Evolutionary conservation across 139 green algal species (phyloP).

Genomic region (Pleodorina starrii): DNA sequence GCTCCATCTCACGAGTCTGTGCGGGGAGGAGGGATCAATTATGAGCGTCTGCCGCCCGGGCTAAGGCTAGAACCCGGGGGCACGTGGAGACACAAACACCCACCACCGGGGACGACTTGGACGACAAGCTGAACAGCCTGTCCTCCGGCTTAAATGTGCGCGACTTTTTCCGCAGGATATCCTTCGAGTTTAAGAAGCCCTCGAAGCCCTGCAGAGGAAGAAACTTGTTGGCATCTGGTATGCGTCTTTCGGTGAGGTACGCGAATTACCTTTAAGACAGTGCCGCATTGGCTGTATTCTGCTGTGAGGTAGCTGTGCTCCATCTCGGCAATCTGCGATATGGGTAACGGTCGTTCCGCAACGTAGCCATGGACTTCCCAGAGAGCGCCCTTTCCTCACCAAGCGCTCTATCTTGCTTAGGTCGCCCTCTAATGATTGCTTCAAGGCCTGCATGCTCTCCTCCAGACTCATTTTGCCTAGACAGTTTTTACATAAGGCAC

Average conservation of each 20-base stretch:
- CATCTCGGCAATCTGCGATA: conserved; percentile 77
- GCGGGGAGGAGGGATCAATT: too few relatives aligned
- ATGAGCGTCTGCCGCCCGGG: too few relatives aligned
- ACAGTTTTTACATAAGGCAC: neutral
- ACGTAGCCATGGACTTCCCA: too few relatives aligned
- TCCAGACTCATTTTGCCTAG: conserved; percentile 10
- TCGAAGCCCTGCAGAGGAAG: conserved; percentile 83
- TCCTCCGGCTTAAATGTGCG: conserved; percentile 80
- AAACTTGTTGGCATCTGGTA: neutral
- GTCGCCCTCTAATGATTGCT: neutral
- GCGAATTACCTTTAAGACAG: conserved; percentile 82
- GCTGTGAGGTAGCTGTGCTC: conserved; percentile 78
- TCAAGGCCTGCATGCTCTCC: neutral
- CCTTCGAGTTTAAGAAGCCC: conserved; percentile 82
- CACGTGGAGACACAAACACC: too few relatives aligned
- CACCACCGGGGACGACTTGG: conserved; percentile 75
- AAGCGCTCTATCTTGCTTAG: conserved; percentile 35
- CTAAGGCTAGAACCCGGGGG: too few relatives aligned
- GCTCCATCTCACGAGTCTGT: conserved; percentile 56
- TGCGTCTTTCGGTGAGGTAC: too few relatives aligned
- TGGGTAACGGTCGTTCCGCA: too few relatives aligned
- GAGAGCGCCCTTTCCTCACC: too few relatives aligned
- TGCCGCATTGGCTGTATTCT: conserved; percentile 76
- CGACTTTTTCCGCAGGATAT: conserved; percentile 71
- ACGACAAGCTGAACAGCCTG: conserved; percentile 82